Conservation (phyloP, 140 eudicot genomes). For the Flaveria floridana region DNA sequence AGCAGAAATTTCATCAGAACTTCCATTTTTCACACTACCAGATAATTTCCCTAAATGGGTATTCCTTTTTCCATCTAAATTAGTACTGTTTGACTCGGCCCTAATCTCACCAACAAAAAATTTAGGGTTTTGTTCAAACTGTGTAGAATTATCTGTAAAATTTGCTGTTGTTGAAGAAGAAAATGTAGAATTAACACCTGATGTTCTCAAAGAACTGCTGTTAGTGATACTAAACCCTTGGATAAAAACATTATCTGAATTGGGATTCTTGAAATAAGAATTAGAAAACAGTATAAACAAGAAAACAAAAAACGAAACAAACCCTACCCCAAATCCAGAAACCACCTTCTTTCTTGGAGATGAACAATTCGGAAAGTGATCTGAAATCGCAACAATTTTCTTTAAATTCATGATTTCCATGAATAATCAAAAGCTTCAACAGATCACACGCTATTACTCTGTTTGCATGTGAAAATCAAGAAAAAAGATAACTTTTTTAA, state of each 20-base stretch:
- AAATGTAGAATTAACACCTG: background rate
- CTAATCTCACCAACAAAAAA: background rate
- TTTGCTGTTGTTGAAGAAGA: conserved; percentile 33
- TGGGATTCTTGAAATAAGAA: conserved; percentile 44
- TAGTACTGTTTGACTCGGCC: conserved; percentile 27
- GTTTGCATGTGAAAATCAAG: conserved; percentile 22
- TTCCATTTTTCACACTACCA: conserved; percentile 27
- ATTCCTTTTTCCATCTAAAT: background rate
- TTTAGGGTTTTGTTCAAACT: conserved; percentile 33
- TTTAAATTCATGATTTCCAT: conserved; percentile 46
- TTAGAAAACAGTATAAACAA: conserved; percentile 41
- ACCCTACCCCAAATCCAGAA: conserved; percentile 62
- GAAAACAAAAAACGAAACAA: conserved; percentile 42
- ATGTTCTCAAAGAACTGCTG: conserved; percentile 21
- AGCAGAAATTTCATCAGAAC: conserved; percentile 27
- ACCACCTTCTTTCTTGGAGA: conserved; percentile 56
- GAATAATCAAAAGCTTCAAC: conserved; percentile 8
- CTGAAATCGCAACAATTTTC: conserved; percentile 44
- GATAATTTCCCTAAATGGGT: conserved; percentile 21
- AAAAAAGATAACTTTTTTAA: conserved; percentile 15
- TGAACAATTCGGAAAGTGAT: conserved; percentile 46
- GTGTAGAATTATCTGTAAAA: conserved; percentile 30
- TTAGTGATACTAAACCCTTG: conserved; percentile 41
- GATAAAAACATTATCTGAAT: conserved; percentile 39
- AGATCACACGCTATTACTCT: background rate